Conservation (phyloP, 2,329 filamentous ascomycete species). For the Helicocarpus griseus region DNA sequence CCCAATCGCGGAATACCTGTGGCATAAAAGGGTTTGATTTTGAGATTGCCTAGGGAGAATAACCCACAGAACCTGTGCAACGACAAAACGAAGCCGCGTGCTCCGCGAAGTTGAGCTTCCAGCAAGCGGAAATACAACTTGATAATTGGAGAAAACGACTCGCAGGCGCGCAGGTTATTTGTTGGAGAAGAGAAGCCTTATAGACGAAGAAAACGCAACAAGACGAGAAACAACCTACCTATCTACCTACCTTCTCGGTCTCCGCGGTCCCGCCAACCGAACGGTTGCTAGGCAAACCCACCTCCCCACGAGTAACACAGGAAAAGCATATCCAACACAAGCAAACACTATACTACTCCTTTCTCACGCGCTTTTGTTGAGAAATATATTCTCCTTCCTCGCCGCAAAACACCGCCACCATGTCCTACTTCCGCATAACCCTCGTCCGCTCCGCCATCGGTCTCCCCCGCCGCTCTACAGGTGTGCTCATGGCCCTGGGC, state of each 20-base stretch:
- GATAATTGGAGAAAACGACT: background rate
- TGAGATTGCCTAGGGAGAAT: background rate
- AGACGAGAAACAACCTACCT: background rate
- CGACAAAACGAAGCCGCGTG: background rate
- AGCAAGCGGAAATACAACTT: background rate
- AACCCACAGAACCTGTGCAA: background rate
- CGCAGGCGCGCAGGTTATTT: background rate
- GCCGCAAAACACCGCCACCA: slow-evolving; percentile 23
- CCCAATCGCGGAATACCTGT: background rate
- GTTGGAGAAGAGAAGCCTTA: background rate
- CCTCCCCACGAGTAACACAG: background rate
- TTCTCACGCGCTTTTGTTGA: background rate
- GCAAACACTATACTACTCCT: background rate
- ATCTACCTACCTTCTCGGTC: background rate
- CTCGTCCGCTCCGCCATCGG: slow-evolving; percentile 85
- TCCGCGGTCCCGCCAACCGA: background rate
- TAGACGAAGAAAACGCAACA: background rate
- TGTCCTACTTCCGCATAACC: slow-evolving; percentile 84
- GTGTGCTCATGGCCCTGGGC: slow-evolving; percentile 75
- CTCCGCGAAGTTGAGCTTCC: background rate
- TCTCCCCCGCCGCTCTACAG: slow-evolving; percentile 67
- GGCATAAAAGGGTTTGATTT: background rate
- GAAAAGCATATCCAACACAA: background rate
- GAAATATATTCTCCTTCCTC: background rate
- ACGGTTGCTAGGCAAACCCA: background rate